Evolutionary conservation across 805 yeast genomes (phyloP).

Genomic region (Starmerella sp.): DNA sequence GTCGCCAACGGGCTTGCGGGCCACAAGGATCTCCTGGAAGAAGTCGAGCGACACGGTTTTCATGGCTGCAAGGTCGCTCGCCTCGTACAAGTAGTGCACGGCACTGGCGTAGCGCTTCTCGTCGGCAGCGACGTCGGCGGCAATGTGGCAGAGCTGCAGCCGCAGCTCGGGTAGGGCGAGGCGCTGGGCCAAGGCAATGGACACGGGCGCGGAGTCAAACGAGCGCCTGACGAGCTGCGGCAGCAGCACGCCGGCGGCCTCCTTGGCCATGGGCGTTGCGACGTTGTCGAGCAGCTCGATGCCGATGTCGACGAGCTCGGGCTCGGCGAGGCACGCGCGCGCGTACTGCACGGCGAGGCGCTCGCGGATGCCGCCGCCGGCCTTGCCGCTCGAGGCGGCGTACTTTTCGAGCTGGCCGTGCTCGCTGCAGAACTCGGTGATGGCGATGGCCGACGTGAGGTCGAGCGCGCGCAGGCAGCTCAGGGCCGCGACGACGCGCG

Average conservation of each 20-base stretch:
- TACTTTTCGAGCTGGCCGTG: constrained; percentile 12
- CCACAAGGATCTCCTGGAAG: constrained; percentile 13
- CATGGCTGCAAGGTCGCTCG: constrained; percentile 11
- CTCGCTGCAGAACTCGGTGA: constrained; percentile 17
- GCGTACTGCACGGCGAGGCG: constrained; percentile 17
- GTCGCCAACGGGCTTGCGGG: constrained; percentile 3
- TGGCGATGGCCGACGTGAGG: constrained; percentile 12
- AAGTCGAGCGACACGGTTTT: constrained; percentile 11
- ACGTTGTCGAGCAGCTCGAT: constrained; percentile 16
- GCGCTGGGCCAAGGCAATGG: constrained; percentile 14
- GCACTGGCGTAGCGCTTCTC: constrained; percentile 13
- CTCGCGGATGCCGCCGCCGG: constrained; percentile 15
- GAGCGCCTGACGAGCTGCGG: constrained; percentile 16
- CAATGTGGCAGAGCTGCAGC: constrained; percentile 5
- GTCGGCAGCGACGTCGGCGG: constrained; percentile 12
- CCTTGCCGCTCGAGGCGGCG: neutral
- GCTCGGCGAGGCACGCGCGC: constrained; percentile 9
- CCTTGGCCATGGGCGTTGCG: constrained; percentile 13
- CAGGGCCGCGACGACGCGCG: constrained; percentile 14
- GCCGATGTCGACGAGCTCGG: constrained; percentile 12
- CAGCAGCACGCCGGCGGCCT: constrained; percentile 9
- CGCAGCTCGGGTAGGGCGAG: constrained; percentile 14
- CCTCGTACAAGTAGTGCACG: constrained; percentile 9
- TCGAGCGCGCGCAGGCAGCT: constrained; percentile 14
- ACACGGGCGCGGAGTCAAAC: constrained; percentile 4